Base-by-base conservation (phyloP, 345 rosid genomes). In the Turnera subulata region DNA sequence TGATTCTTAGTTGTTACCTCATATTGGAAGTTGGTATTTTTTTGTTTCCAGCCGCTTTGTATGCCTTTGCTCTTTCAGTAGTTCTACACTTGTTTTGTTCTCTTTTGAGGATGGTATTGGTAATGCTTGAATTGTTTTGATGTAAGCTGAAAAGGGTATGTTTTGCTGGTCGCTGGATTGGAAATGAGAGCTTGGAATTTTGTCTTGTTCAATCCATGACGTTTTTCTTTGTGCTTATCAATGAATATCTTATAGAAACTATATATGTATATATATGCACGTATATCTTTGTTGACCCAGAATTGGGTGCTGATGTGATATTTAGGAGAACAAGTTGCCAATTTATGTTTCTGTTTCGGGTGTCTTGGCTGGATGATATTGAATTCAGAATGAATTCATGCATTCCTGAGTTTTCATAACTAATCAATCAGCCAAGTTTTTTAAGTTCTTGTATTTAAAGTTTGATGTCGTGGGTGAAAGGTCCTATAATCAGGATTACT, bases 21-120 rank as follows among this genome's bases (percentile, higher is more conserved):
- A 50, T 46, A 6, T 46, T 40, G 50, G 50, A 53, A 63, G 10
- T 46, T 42, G 55, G 45, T 57, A 66, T 58, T 48, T 26, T 19
- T 8, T 45, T 17, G 0, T 53, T 64, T 29, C 44, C 12, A 23
- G 13, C 8, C 40, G 1, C 12, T 47, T 63, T 17, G 18, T 11
- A 2, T 39, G 35, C 35, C 8, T 29, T 26, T 46, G 15, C 5
- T 46, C 12, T n/a, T 33, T 50, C 49, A 22, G 19, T 22, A 43
- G 53, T 32, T 39, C 1, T 26, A 29, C 5, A 29, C 35, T 8
- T 29, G 5, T 29, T 4, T 8, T 29, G 35, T 0, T 5, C 12
- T 44, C 15, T 29, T 19, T 26, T 1, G 12, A 29, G 21, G 17
- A 21, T 29, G 4, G 4, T 58, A 16, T 5, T 29, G 37, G 14